Evolutionary conservation across 495 filamentous ascomycete species (phyloP).

Genomic region (Cryomyces minteri): DNA sequence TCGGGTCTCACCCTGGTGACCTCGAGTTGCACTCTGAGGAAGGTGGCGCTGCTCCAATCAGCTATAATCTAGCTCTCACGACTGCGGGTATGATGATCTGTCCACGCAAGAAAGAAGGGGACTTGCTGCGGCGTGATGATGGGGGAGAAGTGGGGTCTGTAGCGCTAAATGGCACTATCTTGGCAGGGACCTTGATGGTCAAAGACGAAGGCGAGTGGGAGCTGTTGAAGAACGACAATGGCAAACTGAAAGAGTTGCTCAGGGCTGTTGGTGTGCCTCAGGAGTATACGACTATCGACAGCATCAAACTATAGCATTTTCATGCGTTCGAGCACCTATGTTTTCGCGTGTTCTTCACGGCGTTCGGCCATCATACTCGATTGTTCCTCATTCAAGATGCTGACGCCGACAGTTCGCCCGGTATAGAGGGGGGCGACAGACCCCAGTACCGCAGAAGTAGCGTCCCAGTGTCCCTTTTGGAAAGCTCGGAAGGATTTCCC

Average conservation of each 20-base stretch:
- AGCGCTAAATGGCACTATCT: slow-evolving; percentile 56
- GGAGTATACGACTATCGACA: background rate
- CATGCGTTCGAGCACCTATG: no score
- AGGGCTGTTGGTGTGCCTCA: slow-evolving; percentile 39
- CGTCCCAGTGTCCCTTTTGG: no score
- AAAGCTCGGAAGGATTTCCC: no score
- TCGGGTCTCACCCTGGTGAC: slow-evolving; percentile 1
- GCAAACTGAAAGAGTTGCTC: slow-evolving; percentile 33
- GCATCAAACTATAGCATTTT: no score
- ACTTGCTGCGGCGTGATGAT: slow-evolving; percentile 17
- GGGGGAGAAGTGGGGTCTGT: slow-evolving; percentile 34
- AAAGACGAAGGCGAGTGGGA: slow-evolving; percentile 58
- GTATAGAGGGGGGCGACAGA: no score
- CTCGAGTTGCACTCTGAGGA: slow-evolving; percentile 7
- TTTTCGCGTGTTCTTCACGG: no score
- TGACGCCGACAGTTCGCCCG: no score
- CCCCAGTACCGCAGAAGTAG: no score
- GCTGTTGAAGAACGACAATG: slow-evolving; percentile 29
- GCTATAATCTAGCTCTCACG: slow-evolving; percentile 71
- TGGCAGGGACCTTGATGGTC: slow-evolving; percentile 70
- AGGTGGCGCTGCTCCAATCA: slow-evolving; percentile 37
- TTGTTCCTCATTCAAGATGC: no score
- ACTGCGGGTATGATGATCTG: slow-evolving; percentile 45
- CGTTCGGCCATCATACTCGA: no score
- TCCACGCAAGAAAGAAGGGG: slow-evolving; percentile 34